Evolutionary conservation across 2,329 filamentous ascomycete genomes (phyloP).

Genomic region (Chaetoscypha palmicola): DNA sequence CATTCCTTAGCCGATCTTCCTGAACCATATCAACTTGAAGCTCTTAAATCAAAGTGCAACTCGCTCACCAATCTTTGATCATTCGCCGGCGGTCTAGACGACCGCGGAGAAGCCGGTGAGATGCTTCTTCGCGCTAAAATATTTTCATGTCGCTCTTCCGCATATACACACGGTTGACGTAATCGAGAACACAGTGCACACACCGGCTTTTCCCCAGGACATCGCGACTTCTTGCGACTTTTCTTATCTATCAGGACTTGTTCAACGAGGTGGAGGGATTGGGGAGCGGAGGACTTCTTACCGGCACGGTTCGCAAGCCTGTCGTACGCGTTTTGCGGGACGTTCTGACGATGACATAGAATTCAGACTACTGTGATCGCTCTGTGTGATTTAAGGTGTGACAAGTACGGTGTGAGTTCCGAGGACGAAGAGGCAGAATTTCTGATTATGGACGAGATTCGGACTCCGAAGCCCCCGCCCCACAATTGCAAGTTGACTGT

Average conservation of each 20-base stretch:
- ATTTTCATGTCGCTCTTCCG: slow-evolving; percentile 24
- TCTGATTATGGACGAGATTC: too few relatives aligned
- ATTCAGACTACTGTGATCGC: too few relatives aligned
- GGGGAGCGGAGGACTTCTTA: slow-evolving; percentile 13
- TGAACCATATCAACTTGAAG: slow-evolving; percentile 3
- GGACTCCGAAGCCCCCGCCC: too few relatives aligned
- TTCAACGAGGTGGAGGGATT: not conserved
- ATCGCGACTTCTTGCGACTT: slow-evolving; percentile 45
- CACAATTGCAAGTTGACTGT: too few relatives aligned
- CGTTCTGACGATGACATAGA: slow-evolving; percentile 19
- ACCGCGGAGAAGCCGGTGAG: slow-evolving; percentile 5
- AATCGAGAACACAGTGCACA: slow-evolving; percentile 45
- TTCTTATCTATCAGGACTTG: slow-evolving; percentile 2
- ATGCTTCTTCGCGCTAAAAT: slow-evolving; percentile 9
- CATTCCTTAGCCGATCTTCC: slow-evolving; percentile 25
- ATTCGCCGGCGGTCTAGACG: not conserved
- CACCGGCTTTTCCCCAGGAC: slow-evolving; percentile 42
- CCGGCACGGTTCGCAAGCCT: slow-evolving; percentile 35
- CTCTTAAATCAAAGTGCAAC: not conserved
- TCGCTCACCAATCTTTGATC: slow-evolving; percentile 12
- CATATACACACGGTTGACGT: slow-evolving; percentile 40
- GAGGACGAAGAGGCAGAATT: too few relatives aligned
- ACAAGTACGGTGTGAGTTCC: too few relatives aligned
- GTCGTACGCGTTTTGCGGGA: slow-evolving; percentile 27
- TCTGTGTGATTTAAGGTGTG: too few relatives aligned